Evolutionary conservation across 148 eudicot species (phyloP), one percentile per base, ranked within the genome.

Genomic region (Agrostemma githago): DNA sequence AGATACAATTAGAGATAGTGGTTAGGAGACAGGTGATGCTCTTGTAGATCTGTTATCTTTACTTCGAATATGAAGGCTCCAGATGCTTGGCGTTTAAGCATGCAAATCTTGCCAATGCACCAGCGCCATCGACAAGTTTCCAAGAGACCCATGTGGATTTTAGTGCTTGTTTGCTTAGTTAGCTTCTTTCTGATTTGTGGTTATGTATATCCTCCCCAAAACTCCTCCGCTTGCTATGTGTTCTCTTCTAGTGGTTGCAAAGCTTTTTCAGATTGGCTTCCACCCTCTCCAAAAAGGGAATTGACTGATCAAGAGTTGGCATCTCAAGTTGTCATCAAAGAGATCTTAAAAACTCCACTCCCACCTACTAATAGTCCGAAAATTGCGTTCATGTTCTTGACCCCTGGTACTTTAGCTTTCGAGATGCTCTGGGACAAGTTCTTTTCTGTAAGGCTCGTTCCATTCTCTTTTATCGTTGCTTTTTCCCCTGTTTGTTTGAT

Each of bases 111-210:
- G 79, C 86, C 89, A 8, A 82, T 78, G 75, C 79, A 88, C 76
- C 92, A 87, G 76, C 92, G 90, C 74, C 89, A 86, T 57, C 88
- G 92, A 20, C 78, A 87, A 64, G 86, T 73, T 64, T 74, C 88
- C 16, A 92, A 83, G 87, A 83, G 89, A 77, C 97, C 92, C 16
- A 78, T 85, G 59, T 92, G 97, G 97, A 92, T 92, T 56, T 85
- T 89, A 38, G 78, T 89, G 56, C 77, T 92, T 79, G 75, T 89
- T 78, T 83, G 88, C 78, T 77, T 92, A 68, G 89, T 90, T 64
- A 69, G 85, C 78, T 46, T 87, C 62, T 90, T 90, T 79, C 71
- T 90, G 60, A 83, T 92, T 39, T 88, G 85, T 74, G 96, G 88
- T 53, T 92, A 92, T 82, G 79, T 90, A 59, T 87, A 86, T 81